phyloP scores from a whole-genome alignment of 2,329 filamentous ascomycete genomes.

The Pseudogymnoascus pannorum region DNA sequence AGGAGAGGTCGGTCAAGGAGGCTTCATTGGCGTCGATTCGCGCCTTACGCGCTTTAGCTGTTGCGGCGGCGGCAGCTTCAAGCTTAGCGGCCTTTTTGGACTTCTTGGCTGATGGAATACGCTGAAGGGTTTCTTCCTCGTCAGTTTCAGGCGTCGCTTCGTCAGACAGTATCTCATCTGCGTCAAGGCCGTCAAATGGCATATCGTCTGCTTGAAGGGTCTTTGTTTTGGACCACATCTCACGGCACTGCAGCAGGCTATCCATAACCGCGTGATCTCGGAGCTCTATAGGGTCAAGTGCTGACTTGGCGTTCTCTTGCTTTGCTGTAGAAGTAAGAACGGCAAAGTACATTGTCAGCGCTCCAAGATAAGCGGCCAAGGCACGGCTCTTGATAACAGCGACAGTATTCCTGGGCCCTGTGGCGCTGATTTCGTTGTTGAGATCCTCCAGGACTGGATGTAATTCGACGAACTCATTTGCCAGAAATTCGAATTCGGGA shows the following conservation, averaged over 20 bases:
- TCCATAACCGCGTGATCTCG: conserved; percentile 90
- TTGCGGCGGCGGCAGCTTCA: conserved; percentile 33
- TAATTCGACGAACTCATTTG: conserved; percentile 52
- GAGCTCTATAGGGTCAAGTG: conserved; percentile 69
- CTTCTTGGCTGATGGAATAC: conserved; percentile 24
- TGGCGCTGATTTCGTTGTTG: conserved; percentile 37
- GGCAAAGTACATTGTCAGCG: conserved; percentile 89
- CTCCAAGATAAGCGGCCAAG: conserved; percentile 76
- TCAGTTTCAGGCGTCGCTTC: conserved; percentile 15
- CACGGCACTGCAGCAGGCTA: conserved; percentile 68
- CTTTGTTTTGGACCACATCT: conserved; percentile 72
- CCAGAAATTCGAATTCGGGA: conserved; percentile 83
- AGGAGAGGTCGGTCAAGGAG: conserved; percentile 35
- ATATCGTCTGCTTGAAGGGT: conserved; percentile 41
- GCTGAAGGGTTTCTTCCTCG: conserved; percentile 8
- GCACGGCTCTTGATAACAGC: conserved; percentile 69
- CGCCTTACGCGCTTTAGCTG: conserved; percentile 24
- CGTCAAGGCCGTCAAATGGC: conserved; percentile 29
- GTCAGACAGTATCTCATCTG: conserved; percentile 25
- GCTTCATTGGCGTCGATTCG: conserved; percentile 34
- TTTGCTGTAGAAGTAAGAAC: conserved; percentile 75
- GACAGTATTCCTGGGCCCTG: conserved; percentile 26
- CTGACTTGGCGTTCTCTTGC: conserved; percentile 44
- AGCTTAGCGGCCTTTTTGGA: conserved; percentile 34
- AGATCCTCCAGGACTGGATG: conserved; percentile 53